Conservation (phyloP, 2,329 filamentous ascomycete genomes). For the Botryotinia globosa region DNA sequence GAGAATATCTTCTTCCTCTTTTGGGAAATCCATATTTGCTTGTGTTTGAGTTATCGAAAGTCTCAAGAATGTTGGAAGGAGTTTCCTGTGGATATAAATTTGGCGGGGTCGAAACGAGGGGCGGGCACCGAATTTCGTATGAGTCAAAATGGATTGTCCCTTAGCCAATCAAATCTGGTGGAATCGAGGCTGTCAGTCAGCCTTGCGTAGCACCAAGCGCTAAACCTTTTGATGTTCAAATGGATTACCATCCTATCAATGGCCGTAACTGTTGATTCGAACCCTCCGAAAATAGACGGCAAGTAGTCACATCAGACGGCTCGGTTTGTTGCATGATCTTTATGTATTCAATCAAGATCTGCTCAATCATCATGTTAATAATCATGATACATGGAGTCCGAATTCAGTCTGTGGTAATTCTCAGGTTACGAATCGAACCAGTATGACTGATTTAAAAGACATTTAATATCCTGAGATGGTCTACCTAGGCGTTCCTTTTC, state of each 20-base stretch:
- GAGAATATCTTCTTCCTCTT: slow-evolving; percentile 15
- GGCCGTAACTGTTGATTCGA: not conserved
- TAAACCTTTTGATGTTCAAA: not conserved
- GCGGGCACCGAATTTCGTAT: not conserved
- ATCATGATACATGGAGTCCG: not conserved
- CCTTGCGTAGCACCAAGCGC: not conserved
- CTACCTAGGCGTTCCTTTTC: not conserved
- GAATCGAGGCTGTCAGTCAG: not conserved
- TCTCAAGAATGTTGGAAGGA: not conserved
- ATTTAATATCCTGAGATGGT: not conserved
- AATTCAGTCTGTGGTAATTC: not conserved
- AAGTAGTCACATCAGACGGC: not conserved
- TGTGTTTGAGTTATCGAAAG: not conserved
- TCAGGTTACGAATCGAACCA: not conserved
- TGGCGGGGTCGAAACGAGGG: slow-evolving; percentile 10
- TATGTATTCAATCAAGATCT: not conserved
- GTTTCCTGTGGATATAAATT: slow-evolving; percentile 1
- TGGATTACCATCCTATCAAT: not conserved
- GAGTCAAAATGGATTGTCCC: slow-evolving; percentile 7
- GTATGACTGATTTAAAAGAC: not conserved
- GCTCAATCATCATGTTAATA: not conserved
- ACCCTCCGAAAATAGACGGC: not conserved
- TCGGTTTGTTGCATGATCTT: not conserved
- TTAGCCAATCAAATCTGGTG: slow-evolving; percentile 1
- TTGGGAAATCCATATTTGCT: slow-evolving; percentile 16